Conservation (phyloP, 345 rosid genomes). For the Bretschneidera sinensis region DNA sequence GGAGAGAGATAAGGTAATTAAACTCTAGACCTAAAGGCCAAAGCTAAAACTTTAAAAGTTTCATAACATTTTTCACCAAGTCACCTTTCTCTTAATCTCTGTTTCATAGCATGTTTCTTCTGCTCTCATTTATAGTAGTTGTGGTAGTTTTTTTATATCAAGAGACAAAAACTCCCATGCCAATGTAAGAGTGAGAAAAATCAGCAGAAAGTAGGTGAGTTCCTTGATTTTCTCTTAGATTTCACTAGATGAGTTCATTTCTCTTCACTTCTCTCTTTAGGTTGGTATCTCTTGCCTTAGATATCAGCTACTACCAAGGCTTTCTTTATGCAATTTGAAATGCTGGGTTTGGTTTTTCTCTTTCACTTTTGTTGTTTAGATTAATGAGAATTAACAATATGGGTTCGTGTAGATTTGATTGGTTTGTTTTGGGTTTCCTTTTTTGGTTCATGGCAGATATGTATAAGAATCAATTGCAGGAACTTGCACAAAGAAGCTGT, state of each 20-base stretch:
- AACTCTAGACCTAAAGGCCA: neutral
- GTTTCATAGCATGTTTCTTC: no score
- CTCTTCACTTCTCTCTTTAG: slow-evolving; percentile 3
- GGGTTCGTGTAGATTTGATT: slow-evolving; percentile 3
- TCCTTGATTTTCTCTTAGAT: slow-evolving; percentile 11
- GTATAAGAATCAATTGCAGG: slow-evolving; percentile 75
- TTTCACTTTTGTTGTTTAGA: neutral
- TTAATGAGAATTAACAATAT: neutral
- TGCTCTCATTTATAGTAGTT: no score
- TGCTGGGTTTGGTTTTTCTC: neutral
- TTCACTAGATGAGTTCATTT: slow-evolving; percentile 8
- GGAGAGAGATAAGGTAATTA: neutral
- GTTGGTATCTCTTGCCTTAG: slow-evolving; percentile 1
- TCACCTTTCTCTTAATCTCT: neutral
- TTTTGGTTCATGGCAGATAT: slow-evolving; percentile 29
- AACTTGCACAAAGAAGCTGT: slow-evolving; percentile 79
- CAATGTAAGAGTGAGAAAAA: slow-evolving; percentile 27
- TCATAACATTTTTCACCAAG: slow-evolving; percentile 11
- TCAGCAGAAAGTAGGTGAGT: slow-evolving; percentile 34
- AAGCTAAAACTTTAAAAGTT: neutral
- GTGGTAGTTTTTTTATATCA: no score
- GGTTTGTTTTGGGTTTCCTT: slow-evolving; percentile 6
- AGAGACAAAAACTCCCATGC: slow-evolving; percentile 18
- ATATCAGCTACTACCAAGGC: neutral
- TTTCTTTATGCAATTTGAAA: neutral